Base-by-base conservation (phyloP, 768 basidiomycete genomes). In the Leccinellum luteum region DNA sequence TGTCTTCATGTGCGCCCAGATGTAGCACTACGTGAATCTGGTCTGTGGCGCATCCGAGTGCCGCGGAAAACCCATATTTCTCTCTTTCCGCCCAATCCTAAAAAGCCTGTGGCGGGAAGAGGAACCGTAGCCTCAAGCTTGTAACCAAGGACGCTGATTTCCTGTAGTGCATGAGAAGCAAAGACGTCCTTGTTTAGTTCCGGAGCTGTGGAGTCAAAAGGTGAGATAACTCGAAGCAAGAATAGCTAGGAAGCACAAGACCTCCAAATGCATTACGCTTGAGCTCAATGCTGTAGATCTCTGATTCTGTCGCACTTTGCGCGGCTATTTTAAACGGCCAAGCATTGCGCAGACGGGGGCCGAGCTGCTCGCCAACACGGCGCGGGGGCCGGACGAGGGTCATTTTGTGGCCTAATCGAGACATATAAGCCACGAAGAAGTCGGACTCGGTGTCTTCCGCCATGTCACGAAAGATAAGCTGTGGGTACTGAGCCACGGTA, bases 51-150 rank as follows among this genome's bases (percentile, higher is more conserved):
- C 55, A 57, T 55, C 57, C 64, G 65, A 38, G 54, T 62, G 51
- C 84, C 76, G 61, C 79, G 80, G 75, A 90, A 89, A 25, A 90
- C 76, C 74, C 88, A 82, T 15, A 88, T 63, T 67, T 90, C 88
- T 64, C 77, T 81, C 56, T 79, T 77, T 15, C 70, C 65, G 15
- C 75, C 71, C 25, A 81, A 65, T 23, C 75, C 74, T 49, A 79
- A 63, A 28, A 76, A 60, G 5, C 75, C 74, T 12, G 64, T 56
- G 6, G 72, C 65, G 1, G 78, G 83, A 64, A 92, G 78, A 0
- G 84, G 81, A n/a, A 92, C 70, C 21, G 85, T 81, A 2, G 87
- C 85, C 61, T 86, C 83, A 14, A 92, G 79, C 49, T 79, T 78
- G 69, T 81, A 91, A 12, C 85, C 81, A 54, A 83, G 71, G 21